Conservation (phyloP, 2,329 filamentous ascomycete species). For the Aureobasidium zeae region DNA sequence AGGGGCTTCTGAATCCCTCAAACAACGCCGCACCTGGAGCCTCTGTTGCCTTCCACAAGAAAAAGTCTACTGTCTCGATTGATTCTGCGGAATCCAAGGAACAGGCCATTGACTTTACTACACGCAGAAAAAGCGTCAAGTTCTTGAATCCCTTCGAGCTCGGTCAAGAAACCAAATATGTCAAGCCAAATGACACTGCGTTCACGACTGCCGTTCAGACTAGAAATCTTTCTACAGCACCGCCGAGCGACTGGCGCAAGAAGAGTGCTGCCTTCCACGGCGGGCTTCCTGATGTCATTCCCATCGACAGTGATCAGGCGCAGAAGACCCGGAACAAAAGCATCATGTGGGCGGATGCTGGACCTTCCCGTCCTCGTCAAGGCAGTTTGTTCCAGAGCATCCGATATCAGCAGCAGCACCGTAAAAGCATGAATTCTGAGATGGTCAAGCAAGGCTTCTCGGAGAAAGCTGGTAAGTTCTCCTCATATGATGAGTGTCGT, state of each 20-base stretch:
- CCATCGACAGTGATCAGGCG: not conserved
- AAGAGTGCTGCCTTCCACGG: constrained; percentile 8
- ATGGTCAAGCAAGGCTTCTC: too few relatives aligned
- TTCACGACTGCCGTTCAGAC: not conserved
- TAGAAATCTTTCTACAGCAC: not conserved
- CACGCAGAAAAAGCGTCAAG: constrained; percentile 8
- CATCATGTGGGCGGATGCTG: not conserved
- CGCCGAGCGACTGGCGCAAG: constrained; percentile 5
- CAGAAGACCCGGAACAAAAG: constrained; percentile 1
- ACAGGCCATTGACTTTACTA: not conserved
- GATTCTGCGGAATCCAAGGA: not conserved
- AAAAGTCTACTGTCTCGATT: not conserved
- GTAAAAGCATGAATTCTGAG: too few relatives aligned
- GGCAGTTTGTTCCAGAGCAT: constrained; percentile 9
- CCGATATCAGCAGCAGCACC: not conserved
- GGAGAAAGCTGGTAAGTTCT: too few relatives aligned
- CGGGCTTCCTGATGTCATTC: not conserved
- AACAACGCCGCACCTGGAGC: not conserved
- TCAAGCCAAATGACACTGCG: not conserved
- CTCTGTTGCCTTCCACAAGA: not conserved
- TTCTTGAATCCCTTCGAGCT: constrained; percentile 7
- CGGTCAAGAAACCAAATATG: not conserved
- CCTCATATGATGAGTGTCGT: too few relatives aligned
- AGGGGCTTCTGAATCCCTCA: not conserved
- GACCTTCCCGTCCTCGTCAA: not conserved